Evolutionary conservation across 495 filamentous ascomycete species (phyloP).

Genomic region (Astrocystis sublimbata): DNA sequence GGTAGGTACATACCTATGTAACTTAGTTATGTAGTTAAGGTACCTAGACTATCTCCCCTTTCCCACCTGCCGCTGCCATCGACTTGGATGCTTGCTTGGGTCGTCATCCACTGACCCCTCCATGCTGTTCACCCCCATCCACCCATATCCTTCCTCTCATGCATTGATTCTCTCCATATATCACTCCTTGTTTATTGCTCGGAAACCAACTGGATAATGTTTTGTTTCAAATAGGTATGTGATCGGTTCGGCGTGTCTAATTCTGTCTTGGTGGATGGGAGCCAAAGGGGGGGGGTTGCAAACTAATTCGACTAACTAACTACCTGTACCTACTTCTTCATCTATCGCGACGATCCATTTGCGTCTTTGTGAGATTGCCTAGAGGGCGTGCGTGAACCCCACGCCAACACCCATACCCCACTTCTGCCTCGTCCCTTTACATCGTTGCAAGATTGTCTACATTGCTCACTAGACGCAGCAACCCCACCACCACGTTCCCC

Average conservation of each 20-base stretch:
- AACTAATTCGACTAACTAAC: not conserved
- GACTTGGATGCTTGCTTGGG: not conserved
- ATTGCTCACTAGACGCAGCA: not conserved
- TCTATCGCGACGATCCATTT: not conserved
- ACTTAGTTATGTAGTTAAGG: no score
- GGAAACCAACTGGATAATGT: not conserved
- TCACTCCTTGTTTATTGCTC: not conserved
- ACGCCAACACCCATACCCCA: not conserved
- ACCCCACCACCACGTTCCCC: conserved; percentile 1
- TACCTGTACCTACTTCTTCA: not conserved
- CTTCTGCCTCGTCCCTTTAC: not conserved
- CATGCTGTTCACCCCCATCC: no score
- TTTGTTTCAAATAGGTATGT: no score
- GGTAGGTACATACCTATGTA: no score
- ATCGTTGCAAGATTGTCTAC: not conserved
- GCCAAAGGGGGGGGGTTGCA: no score
- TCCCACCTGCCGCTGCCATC: not conserved
- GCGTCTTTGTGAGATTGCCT: not conserved
- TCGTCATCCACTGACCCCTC: not conserved
- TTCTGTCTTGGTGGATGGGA: not conserved
- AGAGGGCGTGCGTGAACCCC: not conserved
- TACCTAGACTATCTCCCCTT: not conserved
- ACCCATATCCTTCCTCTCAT: not conserved
- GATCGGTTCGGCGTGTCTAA: not conserved
- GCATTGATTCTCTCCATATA: not conserved